phyloP scores from a whole-genome alignment of 2,329 filamentous ascomycete genomes.

The Grosmannia penicillata region DNA sequence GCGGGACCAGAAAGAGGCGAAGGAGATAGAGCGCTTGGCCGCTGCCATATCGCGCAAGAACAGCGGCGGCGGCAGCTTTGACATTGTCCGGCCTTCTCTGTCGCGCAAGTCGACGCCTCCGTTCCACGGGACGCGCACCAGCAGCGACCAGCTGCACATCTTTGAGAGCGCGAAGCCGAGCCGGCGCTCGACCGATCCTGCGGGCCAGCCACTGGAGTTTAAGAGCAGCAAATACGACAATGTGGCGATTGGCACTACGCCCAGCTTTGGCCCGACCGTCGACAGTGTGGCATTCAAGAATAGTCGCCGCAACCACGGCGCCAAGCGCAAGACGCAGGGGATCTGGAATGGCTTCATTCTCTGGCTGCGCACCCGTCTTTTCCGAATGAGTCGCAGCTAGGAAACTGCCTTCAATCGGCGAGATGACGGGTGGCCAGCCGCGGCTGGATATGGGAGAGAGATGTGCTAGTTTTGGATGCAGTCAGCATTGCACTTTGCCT shows the following conservation, averaged over 20 bases:
- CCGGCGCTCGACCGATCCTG: conserved; percentile 6
- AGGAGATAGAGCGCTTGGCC: conserved; percentile 32
- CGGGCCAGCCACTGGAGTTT: conserved; percentile 25
- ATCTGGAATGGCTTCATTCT: conserved; percentile 50
- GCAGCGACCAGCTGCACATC: conserved; percentile 9
- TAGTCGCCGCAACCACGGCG: conserved; percentile 26
- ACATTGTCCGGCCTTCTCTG: conserved; percentile 6
- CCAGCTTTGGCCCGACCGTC: conserved; percentile 20
- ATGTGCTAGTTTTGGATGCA: no score
- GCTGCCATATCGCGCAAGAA: conserved; percentile 22
- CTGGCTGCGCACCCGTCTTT: conserved; percentile 45
- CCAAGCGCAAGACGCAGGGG: conserved; percentile 45
- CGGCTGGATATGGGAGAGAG: neutral
- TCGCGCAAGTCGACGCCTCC: conserved; percentile 14
- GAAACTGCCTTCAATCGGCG: neutral
- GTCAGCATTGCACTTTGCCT: no score
- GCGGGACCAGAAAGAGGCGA: conserved; percentile 40
- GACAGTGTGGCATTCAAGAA: conserved; percentile 29
- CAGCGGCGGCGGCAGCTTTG: conserved; percentile 17
- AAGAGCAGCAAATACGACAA: conserved; percentile 31
- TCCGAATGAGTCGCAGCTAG: conserved; percentile 15
- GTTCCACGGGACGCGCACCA: conserved; percentile 8
- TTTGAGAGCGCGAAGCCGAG: conserved; percentile 2
- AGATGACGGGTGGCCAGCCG: neutral
- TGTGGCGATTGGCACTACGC: conserved; percentile 18